Percentiles rank a stretch among this genome's conserved stretches.
phyloP scores from a whole-genome alignment of 2,329 filamentous ascomycete genomes.

The Talaromyces sp. region DNA sequence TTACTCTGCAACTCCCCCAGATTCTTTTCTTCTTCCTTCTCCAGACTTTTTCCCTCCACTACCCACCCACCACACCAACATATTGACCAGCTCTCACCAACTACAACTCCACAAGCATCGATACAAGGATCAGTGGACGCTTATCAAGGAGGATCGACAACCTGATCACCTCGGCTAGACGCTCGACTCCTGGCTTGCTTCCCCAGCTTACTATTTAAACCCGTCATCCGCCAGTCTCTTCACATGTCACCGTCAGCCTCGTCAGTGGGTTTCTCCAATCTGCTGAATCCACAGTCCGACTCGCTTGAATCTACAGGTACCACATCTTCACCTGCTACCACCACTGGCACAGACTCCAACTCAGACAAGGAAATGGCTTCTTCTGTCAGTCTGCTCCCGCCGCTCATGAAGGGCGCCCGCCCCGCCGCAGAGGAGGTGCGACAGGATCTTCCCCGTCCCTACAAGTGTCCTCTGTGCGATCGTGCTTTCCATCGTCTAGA shows the following conservation, averaged over 20 bases:
- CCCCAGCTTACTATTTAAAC: neutral
- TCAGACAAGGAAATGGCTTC: slow-evolving; percentile 41
- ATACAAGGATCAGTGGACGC: neutral
- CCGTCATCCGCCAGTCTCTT: slow-evolving; percentile 30
- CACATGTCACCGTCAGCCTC: slow-evolving; percentile 74
- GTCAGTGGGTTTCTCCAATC: slow-evolving; percentile 71
- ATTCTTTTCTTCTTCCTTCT: slow-evolving; percentile 22
- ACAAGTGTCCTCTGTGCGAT: slow-evolving; percentile 97
- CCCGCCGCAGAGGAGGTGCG: slow-evolving; percentile 58
- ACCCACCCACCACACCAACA: slow-evolving; percentile 12
- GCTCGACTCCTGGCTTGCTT: neutral
- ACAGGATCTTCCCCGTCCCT: slow-evolving; percentile 87
- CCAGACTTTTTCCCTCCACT: slow-evolving; percentile 17
- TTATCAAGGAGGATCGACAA: slow-evolving; percentile 4
- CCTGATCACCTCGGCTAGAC: slow-evolving; percentile 2
- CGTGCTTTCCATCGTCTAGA: slow-evolving; percentile 98
- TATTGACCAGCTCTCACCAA: slow-evolving; percentile 18
- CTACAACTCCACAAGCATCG: slow-evolving; percentile 12
- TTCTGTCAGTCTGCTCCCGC: slow-evolving; percentile 44
- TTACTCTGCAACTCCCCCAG: slow-evolving; percentile 8
- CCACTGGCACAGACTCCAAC: slow-evolving; percentile 8
- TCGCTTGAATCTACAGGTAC: neutral
- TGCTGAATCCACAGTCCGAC: slow-evolving; percentile 58
- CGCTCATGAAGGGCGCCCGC: slow-evolving; percentile 45
- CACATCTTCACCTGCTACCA: slow-evolving; percentile 5